These are phyloP conservation scores for Paracorniculantispora psalliotae DNA, from an alignment of 2,329 filamentous ascomycete genomes.

Conservation along the genomic window DNA sequence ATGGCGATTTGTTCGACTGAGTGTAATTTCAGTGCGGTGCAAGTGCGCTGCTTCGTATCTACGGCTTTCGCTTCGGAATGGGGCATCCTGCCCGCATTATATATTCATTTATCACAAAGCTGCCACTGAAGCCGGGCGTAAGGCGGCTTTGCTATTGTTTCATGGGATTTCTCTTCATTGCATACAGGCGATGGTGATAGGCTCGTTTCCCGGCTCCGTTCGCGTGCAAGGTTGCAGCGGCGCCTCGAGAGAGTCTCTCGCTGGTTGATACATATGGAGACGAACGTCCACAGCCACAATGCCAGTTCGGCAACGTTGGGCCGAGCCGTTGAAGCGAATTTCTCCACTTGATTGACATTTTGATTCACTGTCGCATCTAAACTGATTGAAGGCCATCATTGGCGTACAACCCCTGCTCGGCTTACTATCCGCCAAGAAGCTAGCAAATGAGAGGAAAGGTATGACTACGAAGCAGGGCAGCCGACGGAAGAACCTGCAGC, in stretches of 20 bases:
- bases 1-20: too few species aligned
- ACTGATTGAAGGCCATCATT: background rate
- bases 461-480: too few species aligned
- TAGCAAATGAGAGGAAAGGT: too few species aligned
- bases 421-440: background rate
- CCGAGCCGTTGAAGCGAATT: background rate
- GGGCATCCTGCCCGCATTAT: background rate
- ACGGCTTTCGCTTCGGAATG: too few species aligned
- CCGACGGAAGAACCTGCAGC: too few species aligned
- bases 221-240: background rate
- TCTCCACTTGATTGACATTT: background rate
- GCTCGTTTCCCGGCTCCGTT: background rate
- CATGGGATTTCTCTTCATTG: background rate
- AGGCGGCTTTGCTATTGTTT: background rate
- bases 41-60: background rate
- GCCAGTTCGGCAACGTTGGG: background rate
- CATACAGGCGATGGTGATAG: background rate
- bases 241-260: background rate
- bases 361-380: background rate
- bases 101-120: background rate
- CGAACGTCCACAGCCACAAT: conserved; percentile 6
- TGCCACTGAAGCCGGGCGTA: background rate
- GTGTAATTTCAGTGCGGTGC: too few species aligned
- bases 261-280: background rate
- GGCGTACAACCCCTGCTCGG: background rate